Evolutionary conservation across 2,329 filamentous ascomycete genomes (phyloP).

Genomic region (Cladophialophora immunda): DNA sequence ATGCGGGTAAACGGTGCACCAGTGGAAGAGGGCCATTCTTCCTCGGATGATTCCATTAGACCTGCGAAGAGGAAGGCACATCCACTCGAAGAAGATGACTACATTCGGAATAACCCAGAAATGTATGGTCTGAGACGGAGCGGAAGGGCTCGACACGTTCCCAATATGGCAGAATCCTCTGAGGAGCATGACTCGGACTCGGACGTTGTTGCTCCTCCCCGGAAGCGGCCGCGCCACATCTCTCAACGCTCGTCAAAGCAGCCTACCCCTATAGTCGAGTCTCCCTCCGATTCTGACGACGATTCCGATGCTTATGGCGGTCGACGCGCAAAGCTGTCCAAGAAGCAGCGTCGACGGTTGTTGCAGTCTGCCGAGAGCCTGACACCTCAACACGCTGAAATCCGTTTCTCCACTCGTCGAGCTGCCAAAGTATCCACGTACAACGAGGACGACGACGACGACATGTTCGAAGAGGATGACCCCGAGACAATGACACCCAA

Average conservation of each 20-base stretch:
- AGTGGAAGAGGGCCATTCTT: constrained; percentile 60
- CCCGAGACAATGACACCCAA: constrained; percentile 71
- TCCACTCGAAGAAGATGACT: constrained; percentile 72
- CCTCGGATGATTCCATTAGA: constrained; percentile 75
- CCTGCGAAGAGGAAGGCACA: constrained; percentile 76
- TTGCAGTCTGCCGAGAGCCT: constrained; percentile 71
- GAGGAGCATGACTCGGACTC: constrained; percentile 76
- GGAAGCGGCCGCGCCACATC: constrained; percentile 61
- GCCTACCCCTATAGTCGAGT: constrained; percentile 55
- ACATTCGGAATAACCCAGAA: constrained; percentile 90
- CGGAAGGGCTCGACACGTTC: constrained; percentile 70
- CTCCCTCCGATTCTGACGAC: constrained; percentile 70
- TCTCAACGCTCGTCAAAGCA: constrained; percentile 63
- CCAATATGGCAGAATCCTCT: constrained; percentile 70
- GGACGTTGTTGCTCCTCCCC: constrained; percentile 64
- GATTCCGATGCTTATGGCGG: constrained; percentile 79
- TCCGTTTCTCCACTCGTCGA: constrained; percentile 89
- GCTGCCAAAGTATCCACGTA: constrained; percentile 74
- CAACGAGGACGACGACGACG: constrained; percentile 71
- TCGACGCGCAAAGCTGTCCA: constrained; percentile 73
- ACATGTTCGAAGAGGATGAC: constrained; percentile 63
- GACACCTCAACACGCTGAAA: constrained; percentile 75
- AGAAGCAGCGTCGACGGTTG: constrained; percentile 78
- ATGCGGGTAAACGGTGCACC: constrained; percentile 63
- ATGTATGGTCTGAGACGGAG: constrained; percentile 93